These are phyloP conservation scores for Malassezia sympodialis DNA, from an alignment of 1,284 basidiomycete species.

Conservation along the genomic window DNA sequence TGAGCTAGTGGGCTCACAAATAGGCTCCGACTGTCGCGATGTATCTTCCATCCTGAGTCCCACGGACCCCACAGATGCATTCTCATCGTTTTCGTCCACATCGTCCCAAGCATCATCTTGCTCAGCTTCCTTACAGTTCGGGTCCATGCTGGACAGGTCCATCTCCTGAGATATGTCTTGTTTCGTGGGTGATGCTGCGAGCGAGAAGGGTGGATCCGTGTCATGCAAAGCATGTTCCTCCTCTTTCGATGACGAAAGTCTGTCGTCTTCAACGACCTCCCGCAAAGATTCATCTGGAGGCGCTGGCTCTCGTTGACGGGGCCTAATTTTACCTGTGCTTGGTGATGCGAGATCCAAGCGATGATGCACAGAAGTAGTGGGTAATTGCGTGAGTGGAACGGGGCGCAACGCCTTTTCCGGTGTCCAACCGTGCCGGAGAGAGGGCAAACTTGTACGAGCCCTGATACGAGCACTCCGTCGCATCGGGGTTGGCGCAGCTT, in stretches of 20 bases:
- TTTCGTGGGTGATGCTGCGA: background rate
- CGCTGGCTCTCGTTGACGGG: too few relatives aligned
- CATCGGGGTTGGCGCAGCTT: background rate
- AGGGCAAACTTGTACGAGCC: conserved; percentile 9
- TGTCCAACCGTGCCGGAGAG: background rate
- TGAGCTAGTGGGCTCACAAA: background rate
- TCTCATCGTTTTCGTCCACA: background rate
- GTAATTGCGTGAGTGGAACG: background rate
- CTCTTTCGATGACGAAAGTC: background rate
- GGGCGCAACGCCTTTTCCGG: background rate
- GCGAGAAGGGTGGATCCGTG: background rate
- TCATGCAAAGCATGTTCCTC: background rate
- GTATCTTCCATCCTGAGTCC: background rate
- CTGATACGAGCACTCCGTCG: conserved; percentile 13
- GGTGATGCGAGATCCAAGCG: background rate
- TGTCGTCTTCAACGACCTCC: background rate
- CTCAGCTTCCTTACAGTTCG: background rate
- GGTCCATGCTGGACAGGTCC: background rate
- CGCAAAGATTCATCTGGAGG: too few relatives aligned
- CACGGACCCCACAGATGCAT: background rate
- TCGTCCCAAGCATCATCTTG: background rate
- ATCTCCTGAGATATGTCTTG: background rate
- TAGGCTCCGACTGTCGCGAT: background rate
- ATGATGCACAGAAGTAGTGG: background rate
- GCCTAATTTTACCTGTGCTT: background rate